These are phyloP conservation scores for Corinectria fuckeliana DNA, from an alignment of 2,329 filamentous ascomycete species.

Conservation along the genomic window DNA sequence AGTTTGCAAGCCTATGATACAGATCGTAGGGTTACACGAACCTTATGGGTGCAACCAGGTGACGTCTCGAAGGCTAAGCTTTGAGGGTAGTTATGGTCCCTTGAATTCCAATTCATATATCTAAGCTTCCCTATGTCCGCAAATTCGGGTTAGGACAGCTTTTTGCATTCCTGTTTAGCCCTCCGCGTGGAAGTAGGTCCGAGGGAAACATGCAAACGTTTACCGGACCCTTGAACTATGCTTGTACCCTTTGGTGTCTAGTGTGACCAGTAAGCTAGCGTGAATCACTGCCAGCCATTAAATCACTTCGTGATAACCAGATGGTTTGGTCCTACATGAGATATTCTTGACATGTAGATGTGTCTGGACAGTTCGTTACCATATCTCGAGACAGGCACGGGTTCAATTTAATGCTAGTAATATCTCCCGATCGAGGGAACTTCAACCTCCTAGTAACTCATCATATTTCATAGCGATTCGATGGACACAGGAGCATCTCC, in stretches of 20 bases:
- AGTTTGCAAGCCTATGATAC: slow-evolving; percentile 14
- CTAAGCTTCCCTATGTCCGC: not conserved
- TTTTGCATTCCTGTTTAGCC: too few species aligned
- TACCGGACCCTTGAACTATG: too few species aligned
- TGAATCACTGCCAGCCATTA: too few species aligned
- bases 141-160: not conserved
- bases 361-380: not conserved
- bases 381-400: not conserved
- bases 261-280: too few species aligned
- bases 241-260: too few species aligned
- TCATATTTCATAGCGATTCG: slow-evolving; percentile 25
- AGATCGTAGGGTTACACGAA: not conserved
- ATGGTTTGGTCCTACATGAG: too few species aligned
- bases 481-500: slow-evolving; percentile 38
- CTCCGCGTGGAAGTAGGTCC: too few species aligned
- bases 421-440: too few species aligned
- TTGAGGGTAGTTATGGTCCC: not conserved
- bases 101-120: too few species aligned
- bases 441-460: not conserved
- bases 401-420: not conserved
- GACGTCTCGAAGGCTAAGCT: not conserved
- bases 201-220: too few species aligned
- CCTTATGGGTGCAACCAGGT: not conserved
- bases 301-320: too few species aligned
- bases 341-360: not conserved